Conservation (phyloP, 2,329 filamentous ascomycete genomes). For the Cercospora sp. region DNA sequence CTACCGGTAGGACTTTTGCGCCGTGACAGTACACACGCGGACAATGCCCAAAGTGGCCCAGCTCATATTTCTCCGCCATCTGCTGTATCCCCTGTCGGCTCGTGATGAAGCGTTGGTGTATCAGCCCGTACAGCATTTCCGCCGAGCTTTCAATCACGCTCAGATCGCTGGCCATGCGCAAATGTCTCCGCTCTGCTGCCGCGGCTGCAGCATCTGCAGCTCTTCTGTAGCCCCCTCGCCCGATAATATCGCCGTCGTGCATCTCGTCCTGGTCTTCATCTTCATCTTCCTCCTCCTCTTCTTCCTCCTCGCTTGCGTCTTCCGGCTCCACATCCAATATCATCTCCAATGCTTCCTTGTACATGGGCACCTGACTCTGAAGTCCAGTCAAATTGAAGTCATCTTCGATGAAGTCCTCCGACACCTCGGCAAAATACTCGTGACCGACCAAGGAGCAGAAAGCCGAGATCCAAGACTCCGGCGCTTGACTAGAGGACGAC, state of each 20-base stretch:
- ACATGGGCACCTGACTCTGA: slow-evolving; percentile 94
- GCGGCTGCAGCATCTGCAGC: slow-evolving; percentile 33
- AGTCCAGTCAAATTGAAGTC: slow-evolving; percentile 98
- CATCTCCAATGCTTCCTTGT: slow-evolving; percentile 99
- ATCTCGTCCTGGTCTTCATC: slow-evolving; percentile 46
- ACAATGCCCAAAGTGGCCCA: slow-evolving; percentile 92
- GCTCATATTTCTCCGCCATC: slow-evolving; percentile 98
- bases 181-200: slow-evolving; percentile 71
- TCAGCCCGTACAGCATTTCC: slow-evolving; percentile 96
- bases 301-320: slow-evolving; percentile 84
- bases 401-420: slow-evolving; percentile 99
- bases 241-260: slow-evolving; percentile 60
- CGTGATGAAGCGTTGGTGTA: slow-evolving; percentile 98
- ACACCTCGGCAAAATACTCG: slow-evolving; percentile 98
- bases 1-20: slow-evolving; percentile 87
- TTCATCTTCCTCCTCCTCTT: slow-evolving; percentile 65
- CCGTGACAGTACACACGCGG: slow-evolving; percentile 92
- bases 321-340: slow-evolving; percentile 97
- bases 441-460: slow-evolving; percentile 95
- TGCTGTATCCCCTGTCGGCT: slow-evolving; percentile 94
- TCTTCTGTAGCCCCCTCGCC: slow-evolving; percentile 35
- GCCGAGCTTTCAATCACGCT: slow-evolving; percentile 95
- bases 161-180: slow-evolving; percentile 85
- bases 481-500: slow-evolving; percentile 59
- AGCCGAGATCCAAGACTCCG: slow-evolving; percentile 95